Conservation (phyloP, 192 early-diverging fungal species). For the Allomyces arbusculus region DNA sequence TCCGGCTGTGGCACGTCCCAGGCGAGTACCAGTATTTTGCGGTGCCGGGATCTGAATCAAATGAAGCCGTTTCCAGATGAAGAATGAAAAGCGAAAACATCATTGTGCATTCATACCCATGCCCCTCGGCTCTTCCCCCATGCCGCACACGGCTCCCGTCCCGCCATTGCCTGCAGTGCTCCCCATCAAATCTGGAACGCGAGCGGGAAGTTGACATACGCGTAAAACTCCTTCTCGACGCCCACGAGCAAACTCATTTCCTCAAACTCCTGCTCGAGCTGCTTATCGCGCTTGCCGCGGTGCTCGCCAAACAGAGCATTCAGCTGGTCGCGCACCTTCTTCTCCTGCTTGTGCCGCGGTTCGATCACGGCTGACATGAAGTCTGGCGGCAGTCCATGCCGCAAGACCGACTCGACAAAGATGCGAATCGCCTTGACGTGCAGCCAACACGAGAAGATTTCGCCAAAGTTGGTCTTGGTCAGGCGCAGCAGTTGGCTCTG, state of each 20-base stretch:
- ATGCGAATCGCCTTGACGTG: conserved; percentile 86
- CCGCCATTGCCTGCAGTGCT: too few species aligned
- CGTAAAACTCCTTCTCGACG: not conserved
- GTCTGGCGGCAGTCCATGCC: conserved; percentile 92
- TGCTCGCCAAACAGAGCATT: conserved; percentile 55
- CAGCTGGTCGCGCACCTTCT: conserved; percentile 57
- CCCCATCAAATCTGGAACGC: not conserved
- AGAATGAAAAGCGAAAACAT: too few species aligned
- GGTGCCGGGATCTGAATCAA: too few species aligned
- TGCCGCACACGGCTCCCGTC: too few species aligned
- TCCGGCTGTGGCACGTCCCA: too few species aligned
- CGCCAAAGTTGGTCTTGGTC: conserved; percentile 84
- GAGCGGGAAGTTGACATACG: not conserved
- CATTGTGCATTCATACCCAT: too few species aligned
- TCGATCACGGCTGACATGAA: conserved; percentile 57
- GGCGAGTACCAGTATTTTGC: too few species aligned
- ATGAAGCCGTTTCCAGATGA: too few species aligned
- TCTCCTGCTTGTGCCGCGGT: conserved; percentile 59
- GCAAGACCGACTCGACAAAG: conserved; percentile 90
- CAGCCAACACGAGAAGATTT: conserved; percentile 77
- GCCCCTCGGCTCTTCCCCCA: too few species aligned
- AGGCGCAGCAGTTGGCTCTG: conserved; percentile 56
- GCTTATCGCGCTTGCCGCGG: not conserved
- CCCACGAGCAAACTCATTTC: not conserved
- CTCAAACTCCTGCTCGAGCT: not conserved